Evolutionary conservation across 2,329 filamentous ascomycete genomes (phyloP).

Genomic region (Alternaria brassicae): DNA sequence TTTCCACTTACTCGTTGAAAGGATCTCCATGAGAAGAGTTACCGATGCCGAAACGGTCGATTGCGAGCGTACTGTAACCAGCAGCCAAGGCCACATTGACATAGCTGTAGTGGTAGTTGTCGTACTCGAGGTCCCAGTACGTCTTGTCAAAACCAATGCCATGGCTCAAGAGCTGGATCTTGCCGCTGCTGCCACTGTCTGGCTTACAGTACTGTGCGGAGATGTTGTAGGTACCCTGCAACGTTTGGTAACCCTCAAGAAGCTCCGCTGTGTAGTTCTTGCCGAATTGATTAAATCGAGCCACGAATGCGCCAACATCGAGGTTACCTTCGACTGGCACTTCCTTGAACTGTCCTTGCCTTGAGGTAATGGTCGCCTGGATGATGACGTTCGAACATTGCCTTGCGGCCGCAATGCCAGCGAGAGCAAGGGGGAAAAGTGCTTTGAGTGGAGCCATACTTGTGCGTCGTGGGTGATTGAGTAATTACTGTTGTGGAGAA

Average conservation of each 20-base stretch:
- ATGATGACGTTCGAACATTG: constrained; percentile 62
- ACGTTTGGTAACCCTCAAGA: constrained; percentile 58
- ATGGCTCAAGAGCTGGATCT: constrained; percentile 59
- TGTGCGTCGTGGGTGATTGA: background rate
- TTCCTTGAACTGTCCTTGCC: constrained; percentile 62
- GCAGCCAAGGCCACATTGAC: constrained; percentile 61
- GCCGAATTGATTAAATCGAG: constrained; percentile 22
- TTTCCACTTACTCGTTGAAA: constrained; percentile 55
- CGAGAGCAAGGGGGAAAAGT: constrained; percentile 26
- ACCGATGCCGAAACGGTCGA: constrained; percentile 69
- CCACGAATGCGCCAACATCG: constrained; percentile 64
- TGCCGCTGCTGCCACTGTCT: constrained; percentile 46
- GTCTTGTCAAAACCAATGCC: constrained; percentile 63
- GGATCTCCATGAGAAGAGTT: constrained; percentile 66
- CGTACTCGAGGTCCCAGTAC: constrained; percentile 68
- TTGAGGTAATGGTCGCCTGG: constrained; percentile 62
- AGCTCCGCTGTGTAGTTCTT: constrained; percentile 57
- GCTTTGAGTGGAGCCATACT: constrained; percentile 21
- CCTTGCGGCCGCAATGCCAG: constrained; percentile 30
- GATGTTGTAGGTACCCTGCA: constrained; percentile 64
- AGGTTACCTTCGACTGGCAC: constrained; percentile 59
- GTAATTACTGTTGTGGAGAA: background rate
- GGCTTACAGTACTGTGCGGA: constrained; percentile 69
- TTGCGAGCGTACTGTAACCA: constrained; percentile 66
- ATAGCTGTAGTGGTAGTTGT: constrained; percentile 69